These are phyloP conservation scores for Syzygium grande DNA, from an alignment of 345 rosid species.

Conservation along the genomic window DNA sequence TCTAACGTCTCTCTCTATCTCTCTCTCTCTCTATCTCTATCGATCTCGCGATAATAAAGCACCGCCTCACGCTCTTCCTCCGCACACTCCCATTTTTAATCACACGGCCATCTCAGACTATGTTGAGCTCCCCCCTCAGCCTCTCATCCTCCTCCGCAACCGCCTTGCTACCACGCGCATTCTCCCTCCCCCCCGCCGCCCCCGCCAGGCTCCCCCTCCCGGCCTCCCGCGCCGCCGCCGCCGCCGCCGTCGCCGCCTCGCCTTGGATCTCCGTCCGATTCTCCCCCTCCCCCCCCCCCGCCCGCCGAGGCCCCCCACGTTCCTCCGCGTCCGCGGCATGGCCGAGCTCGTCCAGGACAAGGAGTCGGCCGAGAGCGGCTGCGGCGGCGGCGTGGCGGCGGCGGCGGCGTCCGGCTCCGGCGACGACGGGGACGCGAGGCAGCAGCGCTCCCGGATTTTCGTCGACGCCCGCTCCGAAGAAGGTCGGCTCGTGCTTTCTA, in stretches of 20 bases:
- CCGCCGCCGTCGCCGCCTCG: slow-evolving; percentile 15
- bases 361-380: slow-evolving; percentile 20
- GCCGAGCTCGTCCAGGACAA: slow-evolving; percentile 57
- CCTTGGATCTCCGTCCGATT: neutral
- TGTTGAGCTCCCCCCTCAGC: slow-evolving; percentile 1
- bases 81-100: slow-evolving; percentile 8
- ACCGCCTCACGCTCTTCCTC: neutral
- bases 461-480: slow-evolving; percentile 59
- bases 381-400: slow-evolving; percentile 18
- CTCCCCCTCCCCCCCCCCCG: slow-evolving; percentile 1
- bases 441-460: slow-evolving; percentile 61
- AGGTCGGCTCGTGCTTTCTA: slow-evolving; percentile 29
- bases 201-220: neutral
- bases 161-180: slow-evolving; percentile 17
- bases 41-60: neutral
- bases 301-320: slow-evolving; percentile 15
- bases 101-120: neutral
- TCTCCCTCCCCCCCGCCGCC: slow-evolving; percentile 17
- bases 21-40: neutral
- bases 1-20: neutral
- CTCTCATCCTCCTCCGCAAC: slow-evolving; percentile 11
- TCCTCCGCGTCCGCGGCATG: slow-evolving; percentile 39
- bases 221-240: slow-evolving; percentile 2
- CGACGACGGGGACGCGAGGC: slow-evolving; percentile 9
- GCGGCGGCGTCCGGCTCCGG: slow-evolving; percentile 11